Evolutionary conservation across 129 eudicot genomes (phyloP), one percentile per base, ranked within the genome.

Genomic region (Artemisia tridentata): DNA sequence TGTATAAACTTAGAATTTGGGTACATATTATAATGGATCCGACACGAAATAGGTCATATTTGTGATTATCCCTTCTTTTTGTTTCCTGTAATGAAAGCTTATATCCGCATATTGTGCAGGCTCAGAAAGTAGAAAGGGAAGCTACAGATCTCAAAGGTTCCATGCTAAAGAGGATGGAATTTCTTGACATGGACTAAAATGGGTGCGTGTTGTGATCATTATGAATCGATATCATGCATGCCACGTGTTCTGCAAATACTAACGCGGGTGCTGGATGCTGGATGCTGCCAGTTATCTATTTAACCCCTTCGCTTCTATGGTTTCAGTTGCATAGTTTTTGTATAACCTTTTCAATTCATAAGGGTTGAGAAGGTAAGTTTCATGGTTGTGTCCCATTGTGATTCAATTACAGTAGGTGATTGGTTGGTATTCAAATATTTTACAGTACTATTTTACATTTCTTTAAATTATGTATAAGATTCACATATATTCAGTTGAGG

Each of bases 171-270:
- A 76, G 75, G 61, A 76, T 76, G 75, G 80, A 76, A 65, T 76
- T 76, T 69, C 80, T 69, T 60, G 80, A 76, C 69, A 76, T 76
- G 80, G 75, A 76, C 54, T 76, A n/a, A 75, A 34, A 3, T 7
- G 45, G 55, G 10, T 0, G 45, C 1, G 46, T 23, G n/a, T 11
- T 47, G 38, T 48, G 15, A 34, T 72, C 31, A 20, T 47, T 63
- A 63, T 72, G 68, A 23, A 58, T 60, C 46, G 1, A 41, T 48
- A 51, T 55, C 31, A 50, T 50, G 55, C 58, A 47, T 74, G 80
- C 82, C 81, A 67, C 75, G 81, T 67, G 64, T 59, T 75, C 82
- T 59, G 87, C 87, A 83, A 84, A 83, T 89, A 86, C 86, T 86
- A 81, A 77, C 76, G 85, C 78, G 75, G 81, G 34, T 76, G 81